Conservation (phyloP, 768 basidiomycete species). For the Crassisporium funariophilum region DNA sequence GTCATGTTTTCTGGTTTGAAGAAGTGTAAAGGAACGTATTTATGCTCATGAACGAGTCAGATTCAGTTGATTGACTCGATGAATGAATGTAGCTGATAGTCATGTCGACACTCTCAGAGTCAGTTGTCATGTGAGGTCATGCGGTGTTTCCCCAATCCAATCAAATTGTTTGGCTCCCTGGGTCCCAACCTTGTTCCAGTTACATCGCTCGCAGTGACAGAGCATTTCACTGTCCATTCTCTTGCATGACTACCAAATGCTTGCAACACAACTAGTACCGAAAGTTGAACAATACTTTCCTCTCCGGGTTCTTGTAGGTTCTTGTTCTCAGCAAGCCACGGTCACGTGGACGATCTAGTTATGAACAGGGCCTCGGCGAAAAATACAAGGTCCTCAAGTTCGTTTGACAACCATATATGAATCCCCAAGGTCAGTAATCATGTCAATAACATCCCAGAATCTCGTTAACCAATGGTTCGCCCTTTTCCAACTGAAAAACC, state of each 20-base stretch:
- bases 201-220: no score
- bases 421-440: constrained; percentile 17
- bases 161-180: no score
- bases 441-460: not conserved
- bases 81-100: not conserved
- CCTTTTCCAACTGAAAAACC: constrained; percentile 13
- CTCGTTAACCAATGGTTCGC: constrained; percentile 21
- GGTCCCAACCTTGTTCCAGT: no score
- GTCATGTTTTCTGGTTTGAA: constrained; percentile 40
- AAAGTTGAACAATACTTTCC: not conserved
- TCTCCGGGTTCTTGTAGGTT: not conserved
- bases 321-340: constrained; percentile 1
- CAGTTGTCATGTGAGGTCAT: constrained; percentile 25
- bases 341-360: constrained; percentile 15
- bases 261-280: not conserved
- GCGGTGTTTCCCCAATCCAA: constrained; percentile 3
- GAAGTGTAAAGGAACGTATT: not conserved
- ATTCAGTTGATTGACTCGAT: constrained; percentile 8
- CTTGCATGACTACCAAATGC: no score
- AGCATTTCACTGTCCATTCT: no score
- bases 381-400: constrained; percentile 21
- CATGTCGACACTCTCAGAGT: constrained; percentile 1
- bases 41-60: constrained; percentile 13
- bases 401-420: constrained; percentile 17
- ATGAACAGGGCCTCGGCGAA: not conserved